Conservation (phyloP, 495 filamentous ascomycete genomes). For the Parathielavia appendiculata region DNA sequence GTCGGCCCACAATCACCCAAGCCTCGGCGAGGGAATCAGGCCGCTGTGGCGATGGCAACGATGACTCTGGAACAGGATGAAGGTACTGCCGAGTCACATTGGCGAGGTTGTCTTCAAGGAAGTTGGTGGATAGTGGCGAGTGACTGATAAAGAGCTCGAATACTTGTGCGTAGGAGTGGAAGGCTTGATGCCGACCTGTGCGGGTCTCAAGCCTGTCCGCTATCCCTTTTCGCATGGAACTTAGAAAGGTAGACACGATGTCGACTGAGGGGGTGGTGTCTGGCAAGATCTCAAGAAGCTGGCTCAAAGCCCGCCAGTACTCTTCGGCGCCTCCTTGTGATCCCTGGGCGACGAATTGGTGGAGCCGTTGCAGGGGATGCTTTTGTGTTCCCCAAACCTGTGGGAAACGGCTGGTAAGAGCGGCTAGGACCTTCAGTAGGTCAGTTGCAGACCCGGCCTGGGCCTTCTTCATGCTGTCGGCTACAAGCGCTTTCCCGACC, state of each 20-base stretch:
- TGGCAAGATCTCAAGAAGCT: constrained; percentile 58
- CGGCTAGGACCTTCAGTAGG: constrained; percentile 56
- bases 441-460: constrained; percentile 71
- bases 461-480: constrained; percentile 58
- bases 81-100: constrained; percentile 39
- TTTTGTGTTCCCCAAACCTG: constrained; percentile 71
- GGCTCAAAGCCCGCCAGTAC: constrained; percentile 65
- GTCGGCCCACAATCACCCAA: constrained; percentile 23
- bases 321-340: constrained; percentile 64
- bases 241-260: constrained; percentile 51
- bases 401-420: constrained; percentile 57
- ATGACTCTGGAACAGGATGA: constrained; percentile 33
- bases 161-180: constrained; percentile 64
- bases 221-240: constrained; percentile 63
- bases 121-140: constrained; percentile 25
- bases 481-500: constrained; percentile 61
- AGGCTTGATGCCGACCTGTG: constrained; percentile 59
- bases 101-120: constrained; percentile 42
- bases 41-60: constrained; percentile 31
- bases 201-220: constrained; percentile 66
- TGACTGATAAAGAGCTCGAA: constrained; percentile 47
- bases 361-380: constrained; percentile 56
- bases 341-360: constrained; percentile 73
- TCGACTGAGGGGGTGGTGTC: constrained; percentile 45
- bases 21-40: constrained; percentile 30